A percentile compares a stretch with the other conserved stretches of the same genome.
Conservation (phyloP, 2,329 filamentous ascomycete species). For the Ceratocystis alfenasii region DNA sequence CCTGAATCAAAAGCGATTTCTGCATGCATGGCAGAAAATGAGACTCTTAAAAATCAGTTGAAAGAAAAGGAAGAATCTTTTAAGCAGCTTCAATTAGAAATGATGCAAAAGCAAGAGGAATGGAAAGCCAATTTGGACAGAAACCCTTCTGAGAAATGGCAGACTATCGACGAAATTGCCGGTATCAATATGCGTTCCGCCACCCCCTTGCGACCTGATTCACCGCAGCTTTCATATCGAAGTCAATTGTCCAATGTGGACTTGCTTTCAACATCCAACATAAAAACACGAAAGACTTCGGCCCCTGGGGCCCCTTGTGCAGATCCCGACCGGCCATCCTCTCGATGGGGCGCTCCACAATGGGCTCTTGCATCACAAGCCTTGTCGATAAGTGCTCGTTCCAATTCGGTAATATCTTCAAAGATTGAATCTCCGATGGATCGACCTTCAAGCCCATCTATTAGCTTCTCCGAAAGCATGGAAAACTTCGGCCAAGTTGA, state of each 20-base stretch:
- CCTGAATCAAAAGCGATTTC: neutral
- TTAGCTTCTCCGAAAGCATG: neutral
- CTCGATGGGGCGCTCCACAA: conserved; percentile 11
- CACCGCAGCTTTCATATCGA: conserved; percentile 13
- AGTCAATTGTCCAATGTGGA: conserved; percentile 14
- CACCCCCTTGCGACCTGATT: conserved; percentile 6
- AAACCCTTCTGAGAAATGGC: conserved; percentile 8
- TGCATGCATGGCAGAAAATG: conserved; percentile 5
- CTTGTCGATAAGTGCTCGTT: conserved; percentile 7
- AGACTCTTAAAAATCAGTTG: neutral
- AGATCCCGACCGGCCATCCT: conserved; percentile 15
- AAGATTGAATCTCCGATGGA: conserved; percentile 9
- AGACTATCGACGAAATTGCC: conserved; percentile 2
- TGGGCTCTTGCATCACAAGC: neutral
- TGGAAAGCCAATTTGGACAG: neutral
- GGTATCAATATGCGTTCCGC: neutral
- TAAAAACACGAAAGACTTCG: conserved; percentile 2
- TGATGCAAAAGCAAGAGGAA: conserved; percentile 9
- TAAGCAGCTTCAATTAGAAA: conserved; percentile 13
- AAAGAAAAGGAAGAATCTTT: conserved; percentile 8
- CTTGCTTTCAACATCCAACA: conserved; percentile 9
- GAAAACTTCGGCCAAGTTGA: conserved; percentile 37
- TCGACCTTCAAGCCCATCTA: conserved; percentile 1
- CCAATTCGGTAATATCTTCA: neutral
- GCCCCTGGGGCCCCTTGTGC: neutral